phyloP scores from a whole-genome alignment of 345 rosid genomes.

The Acer campestre region DNA sequence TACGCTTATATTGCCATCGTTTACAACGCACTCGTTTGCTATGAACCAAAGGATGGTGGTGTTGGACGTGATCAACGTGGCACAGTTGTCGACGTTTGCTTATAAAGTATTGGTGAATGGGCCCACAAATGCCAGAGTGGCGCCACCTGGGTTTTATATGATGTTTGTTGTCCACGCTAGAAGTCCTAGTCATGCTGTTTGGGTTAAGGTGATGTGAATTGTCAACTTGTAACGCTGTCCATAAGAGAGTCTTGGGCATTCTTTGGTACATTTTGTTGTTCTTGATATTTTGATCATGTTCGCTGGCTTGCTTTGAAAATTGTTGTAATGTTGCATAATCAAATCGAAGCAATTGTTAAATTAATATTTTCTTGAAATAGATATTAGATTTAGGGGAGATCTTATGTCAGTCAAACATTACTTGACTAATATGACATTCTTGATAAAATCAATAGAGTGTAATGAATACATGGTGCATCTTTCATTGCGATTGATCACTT shows the following conservation, averaged over 20 bases:
- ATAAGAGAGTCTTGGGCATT: neutral
- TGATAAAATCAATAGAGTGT: too few species aligned
- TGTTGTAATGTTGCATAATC: neutral
- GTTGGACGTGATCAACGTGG: slow-evolving; percentile 43
- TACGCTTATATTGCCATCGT: slow-evolving; percentile 58
- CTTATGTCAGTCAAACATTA: neutral
- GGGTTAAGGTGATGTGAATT: slow-evolving; percentile 46
- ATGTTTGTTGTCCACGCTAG: slow-evolving; percentile 63
- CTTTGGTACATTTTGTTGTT: neutral
- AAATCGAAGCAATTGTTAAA: neutral
- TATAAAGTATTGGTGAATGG: slow-evolving; percentile 50
- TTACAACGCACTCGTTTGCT: slow-evolving; percentile 65
- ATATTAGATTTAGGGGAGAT: neutral
- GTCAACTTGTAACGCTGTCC: neutral
- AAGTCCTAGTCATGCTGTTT: slow-evolving; percentile 62
- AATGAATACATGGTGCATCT: too few species aligned
- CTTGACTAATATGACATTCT: neutral
- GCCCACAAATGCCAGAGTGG: slow-evolving; percentile 47
- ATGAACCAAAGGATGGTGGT: slow-evolving; percentile 75
- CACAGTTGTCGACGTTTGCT: slow-evolving; percentile 37
- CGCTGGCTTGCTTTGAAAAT: neutral
- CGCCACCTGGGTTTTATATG: slow-evolving; percentile 79
- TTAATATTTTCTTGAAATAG: neutral
- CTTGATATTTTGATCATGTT: too few species aligned
- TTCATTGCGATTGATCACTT: too few species aligned